Evolutionary conservation across 2,329 filamentous ascomycete species (phyloP).

Genomic region (Alternaria dauci): DNA sequence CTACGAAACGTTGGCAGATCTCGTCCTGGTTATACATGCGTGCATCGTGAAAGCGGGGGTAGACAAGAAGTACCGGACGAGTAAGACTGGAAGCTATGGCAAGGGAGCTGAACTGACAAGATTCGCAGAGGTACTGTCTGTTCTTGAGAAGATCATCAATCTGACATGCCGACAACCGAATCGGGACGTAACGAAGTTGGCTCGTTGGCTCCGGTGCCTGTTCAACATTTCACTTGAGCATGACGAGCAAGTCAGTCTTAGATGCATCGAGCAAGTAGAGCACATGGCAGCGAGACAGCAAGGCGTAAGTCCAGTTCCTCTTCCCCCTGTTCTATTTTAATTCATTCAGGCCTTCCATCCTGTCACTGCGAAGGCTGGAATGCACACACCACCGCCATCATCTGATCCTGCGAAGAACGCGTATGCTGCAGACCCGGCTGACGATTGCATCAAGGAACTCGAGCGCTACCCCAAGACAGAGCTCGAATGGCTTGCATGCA

Average conservation of each 20-base stretch:
- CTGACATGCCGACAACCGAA: slow-evolving; percentile 66
- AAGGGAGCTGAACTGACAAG: slow-evolving; percentile 26
- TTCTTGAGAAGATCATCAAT: slow-evolving; percentile 73
- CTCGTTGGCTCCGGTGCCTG: slow-evolving; percentile 80
- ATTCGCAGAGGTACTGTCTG: slow-evolving; percentile 36
- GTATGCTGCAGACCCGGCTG: slow-evolving; percentile 25
- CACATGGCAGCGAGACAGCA: slow-evolving; percentile 39
- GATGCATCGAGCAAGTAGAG: slow-evolving; percentile 70
- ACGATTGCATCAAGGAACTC: slow-evolving; percentile 46
- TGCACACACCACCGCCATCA: slow-evolving; percentile 28
- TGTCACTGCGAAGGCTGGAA: not conserved
- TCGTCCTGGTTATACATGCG: slow-evolving; percentile 56
- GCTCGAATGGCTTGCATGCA: slow-evolving; percentile 77
- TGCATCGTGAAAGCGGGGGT: slow-evolving; percentile 42
- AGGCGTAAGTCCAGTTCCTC: slow-evolving; percentile 31
- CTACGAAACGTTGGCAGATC: slow-evolving; percentile 58
- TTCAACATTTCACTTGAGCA: slow-evolving; percentile 72
- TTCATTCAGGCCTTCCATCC: slow-evolving; percentile 4
- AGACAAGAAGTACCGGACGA: slow-evolving; percentile 43
- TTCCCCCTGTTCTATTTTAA: slow-evolving; percentile 10
- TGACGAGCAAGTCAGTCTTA: slow-evolving; percentile 64
- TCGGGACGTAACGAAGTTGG: slow-evolving; percentile 67
- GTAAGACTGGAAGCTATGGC: slow-evolving; percentile 26
- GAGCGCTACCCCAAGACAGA: slow-evolving; percentile 70
- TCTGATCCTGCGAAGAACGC: slow-evolving; percentile 17